phyloP scores from a whole-genome alignment of 495 filamentous ascomycete species.

The Sordaria brevicollis region DNA sequence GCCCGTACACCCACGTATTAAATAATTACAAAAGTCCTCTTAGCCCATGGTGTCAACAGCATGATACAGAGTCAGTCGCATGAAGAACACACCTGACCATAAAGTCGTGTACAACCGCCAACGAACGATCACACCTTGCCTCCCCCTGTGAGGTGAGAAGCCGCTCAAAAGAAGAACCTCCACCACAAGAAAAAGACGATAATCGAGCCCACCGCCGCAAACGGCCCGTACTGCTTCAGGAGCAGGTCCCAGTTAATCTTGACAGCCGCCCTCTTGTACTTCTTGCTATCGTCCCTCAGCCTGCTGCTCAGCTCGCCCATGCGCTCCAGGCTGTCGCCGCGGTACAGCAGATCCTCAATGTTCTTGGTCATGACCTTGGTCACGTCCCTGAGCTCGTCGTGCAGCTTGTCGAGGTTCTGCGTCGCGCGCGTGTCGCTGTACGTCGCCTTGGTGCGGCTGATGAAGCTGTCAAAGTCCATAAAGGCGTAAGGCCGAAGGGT shows the following conservation, averaged over 20 bases:
- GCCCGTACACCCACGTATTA: neutral
- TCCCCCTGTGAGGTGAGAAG: neutral
- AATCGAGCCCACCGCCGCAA: conserved; percentile 67
- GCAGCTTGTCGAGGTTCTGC: conserved; percentile 77
- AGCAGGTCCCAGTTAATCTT: conserved; percentile 98
- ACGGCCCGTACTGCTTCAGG: conserved; percentile 91
- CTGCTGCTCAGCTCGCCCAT: conserved; percentile 92
- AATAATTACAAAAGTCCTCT: neutral
- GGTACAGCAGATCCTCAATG: conserved; percentile 94
- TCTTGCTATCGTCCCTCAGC: conserved; percentile 83
- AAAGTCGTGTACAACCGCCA: neutral
- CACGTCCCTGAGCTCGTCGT: conserved; percentile 93
- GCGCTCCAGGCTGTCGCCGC: conserved; percentile 86
- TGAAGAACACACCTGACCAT: neutral
- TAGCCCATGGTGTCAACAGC: neutral
- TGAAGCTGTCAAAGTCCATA: conserved; percentile 96
- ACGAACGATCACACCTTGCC: neutral
- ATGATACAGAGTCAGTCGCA: neutral
- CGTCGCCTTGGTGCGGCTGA: conserved; percentile 81
- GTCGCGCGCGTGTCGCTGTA: conserved; percentile 90
- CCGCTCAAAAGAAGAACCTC: conserved; percentile 77
- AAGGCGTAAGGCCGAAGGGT: conserved; percentile 86
- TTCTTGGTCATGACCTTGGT: conserved; percentile 99
- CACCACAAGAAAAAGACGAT: conserved; percentile 82
- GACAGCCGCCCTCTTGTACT: conserved; percentile 86